Evolutionary conservation across 164 flowering plant species (phyloP), one percentile per base, ranked within the genome.

Genomic region (Vitis riparia): DNA sequence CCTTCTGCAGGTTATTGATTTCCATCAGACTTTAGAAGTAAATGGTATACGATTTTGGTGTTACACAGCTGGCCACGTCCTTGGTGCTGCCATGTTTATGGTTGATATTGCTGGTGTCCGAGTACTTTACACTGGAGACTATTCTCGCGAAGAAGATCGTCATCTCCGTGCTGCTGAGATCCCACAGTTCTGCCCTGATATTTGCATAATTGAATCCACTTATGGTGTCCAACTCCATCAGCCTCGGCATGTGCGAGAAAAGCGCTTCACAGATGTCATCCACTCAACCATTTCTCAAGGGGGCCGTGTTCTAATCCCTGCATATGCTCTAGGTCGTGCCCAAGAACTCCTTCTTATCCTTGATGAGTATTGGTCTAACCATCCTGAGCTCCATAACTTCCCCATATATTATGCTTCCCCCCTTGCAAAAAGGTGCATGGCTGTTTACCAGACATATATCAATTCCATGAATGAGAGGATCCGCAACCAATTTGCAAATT

Each of bases 41-140:
- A 89, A 89, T 73, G 99, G 97, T 27, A 90, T 95, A 47, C 92
- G 96, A 44, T 95, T 95, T 64, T 95, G 99, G 99, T 95, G 98
- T 80, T 95, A 95, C 71, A 91, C 99, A 52, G 99, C 98, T 66
- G 98, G 99, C 10, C 99, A 95, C 73, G 99, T 95, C 58, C 97
- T 95, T 76, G 99, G 99, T 69, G 98, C 98, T 74, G 99, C 99
- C 63, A 95, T 95, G 99, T 95, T 95, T 79, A 93, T 95, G 99
- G 99, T 95, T 63, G 99, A 95, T 75, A 93, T 93, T 68, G 99
- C 99, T 51, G 99, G 98, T 52, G 98, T 95, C 29, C 87, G 97
- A 50, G 92, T 95, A 51, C 94, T 95, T 58, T 95, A 95, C 75
- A 93, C 98, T 27, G 99, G 99, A 69, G 99, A 95, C 77, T 95